These are phyloP conservation scores for Tricholoma hemisulphureum DNA, from an alignment of 768 basidiomycete genomes.

Conservation along the genomic window DNA sequence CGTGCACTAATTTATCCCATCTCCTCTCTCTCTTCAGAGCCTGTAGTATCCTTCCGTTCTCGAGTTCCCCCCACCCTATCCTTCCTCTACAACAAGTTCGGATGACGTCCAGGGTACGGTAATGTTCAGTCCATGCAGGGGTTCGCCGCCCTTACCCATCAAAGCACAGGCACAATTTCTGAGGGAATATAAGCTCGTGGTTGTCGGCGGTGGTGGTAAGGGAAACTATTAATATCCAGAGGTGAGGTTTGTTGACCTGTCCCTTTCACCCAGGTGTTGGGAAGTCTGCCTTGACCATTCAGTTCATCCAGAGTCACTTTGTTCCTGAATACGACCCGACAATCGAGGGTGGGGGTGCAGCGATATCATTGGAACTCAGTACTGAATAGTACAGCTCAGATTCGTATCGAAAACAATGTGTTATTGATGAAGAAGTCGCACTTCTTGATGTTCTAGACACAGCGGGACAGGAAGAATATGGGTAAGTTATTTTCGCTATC, in stretches of 20 bases:
- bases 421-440: conserved; percentile 95
- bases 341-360: conserved; percentile 67
- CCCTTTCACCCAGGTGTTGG: conserved; percentile 38
- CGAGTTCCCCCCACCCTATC: too few relatives aligned
- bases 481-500: conserved; percentile 46
- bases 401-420: conserved; percentile 93
- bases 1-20: too few relatives aligned
- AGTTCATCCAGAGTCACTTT: conserved; percentile 95
- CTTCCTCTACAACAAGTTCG: neutral
- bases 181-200: conserved; percentile 97
- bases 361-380: neutral
- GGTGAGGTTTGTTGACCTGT: conserved; percentile 2
- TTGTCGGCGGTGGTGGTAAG: conserved; percentile 95
- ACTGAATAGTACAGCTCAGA: conserved; percentile 68
- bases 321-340: conserved; percentile 94
- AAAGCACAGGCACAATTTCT: conserved; percentile 74
- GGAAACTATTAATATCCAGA: conserved; percentile 8
- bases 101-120: conserved; percentile 1
- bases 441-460: conserved; percentile 94
- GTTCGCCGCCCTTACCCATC: conserved; percentile 10
- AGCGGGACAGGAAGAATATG: conserved; percentile 96
- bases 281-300: conserved; percentile 92
- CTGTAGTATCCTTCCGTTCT: too few relatives aligned
- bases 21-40: too few relatives aligned
- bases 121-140: too few relatives aligned